phyloP scores from a whole-genome alignment of 768 basidiomycete species.

The Lyophyllum shimeji region DNA sequence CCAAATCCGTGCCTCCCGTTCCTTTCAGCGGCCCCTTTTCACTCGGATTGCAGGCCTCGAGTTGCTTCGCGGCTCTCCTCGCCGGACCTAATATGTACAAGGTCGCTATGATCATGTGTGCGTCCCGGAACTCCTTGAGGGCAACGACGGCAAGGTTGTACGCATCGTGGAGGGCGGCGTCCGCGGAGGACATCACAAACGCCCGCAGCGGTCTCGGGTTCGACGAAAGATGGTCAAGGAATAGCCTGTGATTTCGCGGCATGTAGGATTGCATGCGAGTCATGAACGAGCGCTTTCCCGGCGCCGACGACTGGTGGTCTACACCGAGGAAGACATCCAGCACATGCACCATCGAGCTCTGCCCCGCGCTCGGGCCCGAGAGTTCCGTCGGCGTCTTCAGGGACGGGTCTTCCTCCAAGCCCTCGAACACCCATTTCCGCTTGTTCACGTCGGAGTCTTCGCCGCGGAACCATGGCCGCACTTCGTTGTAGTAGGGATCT shows the following conservation, averaged over 20 bases:
- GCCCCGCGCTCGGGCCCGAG: conserved; percentile 81
- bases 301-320: conserved; percentile 39
- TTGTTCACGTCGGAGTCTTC: conserved; percentile 48
- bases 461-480: conserved; percentile 84
- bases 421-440: conserved; percentile 59
- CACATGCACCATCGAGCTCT: conserved; percentile 75
- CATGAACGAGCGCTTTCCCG: conserved; percentile 46
- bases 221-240: conserved; percentile 63
- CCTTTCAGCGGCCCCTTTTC: conserved; percentile 46
- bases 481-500: conserved; percentile 63
- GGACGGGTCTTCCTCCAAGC: conserved; percentile 46
- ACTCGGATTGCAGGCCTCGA: conserved; percentile 17
- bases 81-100: conserved; percentile 79
- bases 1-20: conserved; percentile 78
- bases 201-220: conserved; percentile 61
- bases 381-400: conserved; percentile 50
- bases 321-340: conserved; percentile 74
- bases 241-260: conserved; percentile 80
- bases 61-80: conserved; percentile 27
- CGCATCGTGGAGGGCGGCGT: conserved; percentile 40
- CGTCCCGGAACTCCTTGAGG: conserved; percentile 72
- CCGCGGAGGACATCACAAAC: conserved; percentile 38
- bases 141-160: conserved; percentile 67
- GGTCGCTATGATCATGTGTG: conserved; percentile 74
- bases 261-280: conserved; percentile 79